Percentiles rank a stretch among this genome's conserved stretches.
These are phyloP conservation scores for Ceratocystis cubensis DNA, from an alignment of 2,329 filamentous ascomycete genomes.

Conservation along the genomic window DNA sequence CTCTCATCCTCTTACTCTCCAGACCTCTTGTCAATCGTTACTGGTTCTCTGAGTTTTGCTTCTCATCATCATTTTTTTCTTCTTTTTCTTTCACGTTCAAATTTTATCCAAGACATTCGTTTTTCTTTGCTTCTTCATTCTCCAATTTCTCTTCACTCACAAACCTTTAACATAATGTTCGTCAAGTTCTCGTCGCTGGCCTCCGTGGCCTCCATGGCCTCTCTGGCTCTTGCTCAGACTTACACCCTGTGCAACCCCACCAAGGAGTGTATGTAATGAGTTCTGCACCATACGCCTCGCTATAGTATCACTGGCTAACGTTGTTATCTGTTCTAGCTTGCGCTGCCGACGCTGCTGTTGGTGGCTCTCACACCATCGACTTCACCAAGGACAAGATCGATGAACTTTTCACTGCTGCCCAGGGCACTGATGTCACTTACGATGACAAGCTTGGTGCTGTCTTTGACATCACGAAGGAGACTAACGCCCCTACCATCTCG, in stretches of 20 bases:
- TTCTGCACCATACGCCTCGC: neutral
- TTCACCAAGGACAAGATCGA: conserved; percentile 58
- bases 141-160: neutral
- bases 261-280: conserved; percentile 34
- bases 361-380: conserved; percentile 51
- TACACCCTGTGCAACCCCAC: conserved; percentile 44
- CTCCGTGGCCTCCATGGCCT: conserved; percentile 37
- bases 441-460: conserved; percentile 36
- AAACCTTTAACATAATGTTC: conserved; percentile 21
- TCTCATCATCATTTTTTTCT: neutral
- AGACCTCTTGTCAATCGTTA: conserved; percentile 10
- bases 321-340: conserved; percentile 38
- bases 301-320: neutral
- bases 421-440: conserved; percentile 39
- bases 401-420: conserved; percentile 37
- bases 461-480: conserved; percentile 55
- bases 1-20: neutral
- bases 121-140: conserved; percentile 8
- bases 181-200: conserved; percentile 36
- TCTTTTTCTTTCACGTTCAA: neutral
- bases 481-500: conserved; percentile 58
- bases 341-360: conserved; percentile 63
- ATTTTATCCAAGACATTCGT: neutral
- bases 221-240: conserved; percentile 44
- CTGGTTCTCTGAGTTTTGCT: conserved; percentile 8